Base-by-base conservation (phyloP, 2,329 filamentous ascomycete genomes). In the Epichloe typhina region DNA sequence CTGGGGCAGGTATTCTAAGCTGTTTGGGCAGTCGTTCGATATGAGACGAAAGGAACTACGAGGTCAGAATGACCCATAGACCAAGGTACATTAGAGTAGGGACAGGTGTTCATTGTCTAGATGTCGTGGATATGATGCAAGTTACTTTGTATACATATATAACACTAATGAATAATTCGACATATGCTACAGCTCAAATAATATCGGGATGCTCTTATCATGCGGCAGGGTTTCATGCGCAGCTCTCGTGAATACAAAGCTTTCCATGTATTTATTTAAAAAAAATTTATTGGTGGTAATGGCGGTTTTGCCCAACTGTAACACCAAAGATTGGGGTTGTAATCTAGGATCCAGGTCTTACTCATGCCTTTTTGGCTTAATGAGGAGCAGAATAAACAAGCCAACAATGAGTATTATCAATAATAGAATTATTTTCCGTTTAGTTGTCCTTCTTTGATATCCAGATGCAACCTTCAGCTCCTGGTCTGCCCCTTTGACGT, bases 381-480 rank as follows among this genome's bases (percentile, higher is more conserved):
- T 74, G 39, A 88, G 67, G 2, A 95, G 68, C 40, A 95, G 64
- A 58, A 95, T 95, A 61, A 98, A 85, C 70, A 95, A 77, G 35
- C 88, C 93, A 19, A 83, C 82, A 49, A 98, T 84, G 21, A 97
- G 69, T 26, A 98, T 71, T 6, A 95, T 68, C 19, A 98, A 73
- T n/a, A 98, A 72, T 40, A 98, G 74, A 51, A 98, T 93, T 46
- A 95, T 83, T 71, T 95, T 96, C 57, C 93, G 77, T 71, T 96
- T 98, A 21, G 87, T 89, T 48, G 84, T 85, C 63, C 82, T 84
- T 65, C 81, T 83, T 72, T 98, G 93, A 62, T 97, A 97, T 17
- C 86, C 85, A 4, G 86, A 89, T 13, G 93, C 86, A 51, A 94
- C 82, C 55, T 82, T 88, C 50, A 98, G 77, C 69, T 98, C 93